phyloP scores from a whole-genome alignment of 2,329 filamentous ascomycete species.

The Stagonosporopsis tanaceti region DNA sequence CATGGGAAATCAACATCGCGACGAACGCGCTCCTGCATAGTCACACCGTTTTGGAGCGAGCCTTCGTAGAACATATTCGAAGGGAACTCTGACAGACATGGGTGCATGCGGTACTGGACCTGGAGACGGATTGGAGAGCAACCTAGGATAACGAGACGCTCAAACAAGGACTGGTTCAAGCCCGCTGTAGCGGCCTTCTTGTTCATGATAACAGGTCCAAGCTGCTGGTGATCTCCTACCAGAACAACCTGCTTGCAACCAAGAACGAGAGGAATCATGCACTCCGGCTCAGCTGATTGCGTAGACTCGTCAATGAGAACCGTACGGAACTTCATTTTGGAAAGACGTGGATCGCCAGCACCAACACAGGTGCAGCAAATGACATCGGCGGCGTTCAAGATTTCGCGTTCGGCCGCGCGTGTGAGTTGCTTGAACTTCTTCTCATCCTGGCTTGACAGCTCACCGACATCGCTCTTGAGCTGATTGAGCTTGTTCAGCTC shows the following conservation, averaged over 20 bases:
- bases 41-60: slow-evolving; percentile 94
- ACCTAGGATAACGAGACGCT: slow-evolving; percentile 91
- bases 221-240: slow-evolving; percentile 96
- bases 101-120: slow-evolving; percentile 99
- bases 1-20: slow-evolving; percentile 97
- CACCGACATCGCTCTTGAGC: slow-evolving; percentile 89
- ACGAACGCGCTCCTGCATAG: slow-evolving; percentile 84
- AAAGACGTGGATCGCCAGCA: slow-evolving; percentile 90
- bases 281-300: slow-evolving; percentile 96
- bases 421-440: slow-evolving; percentile 98
- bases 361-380: slow-evolving; percentile 99
- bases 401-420: slow-evolving; percentile 91
- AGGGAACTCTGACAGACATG: slow-evolving; percentile 94
- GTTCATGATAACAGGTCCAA: slow-evolving; percentile 99
- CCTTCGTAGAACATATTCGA: slow-evolving; percentile 99
- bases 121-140: slow-evolving; percentile 91
- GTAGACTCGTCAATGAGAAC: slow-evolving; percentile 98
- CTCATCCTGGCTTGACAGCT: slow-evolving; percentile 93
- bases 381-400: slow-evolving; percentile 92
- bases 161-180: slow-evolving; percentile 97
- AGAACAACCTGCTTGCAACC: slow-evolving; percentile 99
- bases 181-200: slow-evolving; percentile 99
- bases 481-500: slow-evolving; percentile 92
- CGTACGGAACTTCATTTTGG: slow-evolving; percentile 98
- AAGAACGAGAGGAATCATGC: slow-evolving; percentile 96